These are phyloP conservation scores for Avicennia marina DNA, from an alignment of 257 asterid species.

Conservation along the genomic window DNA sequence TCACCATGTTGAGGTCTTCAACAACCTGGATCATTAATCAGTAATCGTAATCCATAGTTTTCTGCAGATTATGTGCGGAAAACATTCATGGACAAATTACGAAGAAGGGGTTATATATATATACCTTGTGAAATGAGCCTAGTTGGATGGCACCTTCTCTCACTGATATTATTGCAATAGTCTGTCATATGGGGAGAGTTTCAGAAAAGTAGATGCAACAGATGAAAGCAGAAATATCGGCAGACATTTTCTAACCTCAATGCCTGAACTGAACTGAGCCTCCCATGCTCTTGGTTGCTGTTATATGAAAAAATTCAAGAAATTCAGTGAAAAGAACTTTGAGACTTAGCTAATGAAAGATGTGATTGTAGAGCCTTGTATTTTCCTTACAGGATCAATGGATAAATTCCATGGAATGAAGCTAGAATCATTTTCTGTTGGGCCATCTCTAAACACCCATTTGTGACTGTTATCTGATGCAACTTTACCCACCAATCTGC, in stretches of 20 bases:
- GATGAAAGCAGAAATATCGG: background rate
- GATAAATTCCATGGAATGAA: conserved; percentile 65
- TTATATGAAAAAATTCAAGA: background rate
- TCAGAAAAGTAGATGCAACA: conserved; percentile 12
- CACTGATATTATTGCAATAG: conserved; percentile 67
- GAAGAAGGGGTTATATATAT: background rate
- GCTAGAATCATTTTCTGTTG: conserved; percentile 47
- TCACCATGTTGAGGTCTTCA: conserved; percentile 59
- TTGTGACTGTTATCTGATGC: conserved; percentile 81
- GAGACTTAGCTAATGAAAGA: background rate
- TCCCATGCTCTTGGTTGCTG: conserved; percentile 94
- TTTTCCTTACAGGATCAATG: conserved; percentile 54
- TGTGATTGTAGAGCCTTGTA: background rate
- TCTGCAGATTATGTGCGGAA: background rate
- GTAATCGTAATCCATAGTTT: background rate
- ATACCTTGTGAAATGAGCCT: conserved; percentile 74
- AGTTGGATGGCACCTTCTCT: conserved; percentile 79
- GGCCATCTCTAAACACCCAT: conserved; percentile 70
- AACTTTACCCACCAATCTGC: conserved; percentile 78
- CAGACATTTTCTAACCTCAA: conserved; percentile 42
- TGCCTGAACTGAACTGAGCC: conserved; percentile 77
- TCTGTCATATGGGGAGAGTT: conserved; percentile 38
- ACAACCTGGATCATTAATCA: conserved; percentile 31
- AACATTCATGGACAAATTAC: background rate
- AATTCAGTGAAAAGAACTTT: background rate